phyloP scores from a whole-genome alignment of 768 basidiomycete species.

The Mycena crocata region DNA sequence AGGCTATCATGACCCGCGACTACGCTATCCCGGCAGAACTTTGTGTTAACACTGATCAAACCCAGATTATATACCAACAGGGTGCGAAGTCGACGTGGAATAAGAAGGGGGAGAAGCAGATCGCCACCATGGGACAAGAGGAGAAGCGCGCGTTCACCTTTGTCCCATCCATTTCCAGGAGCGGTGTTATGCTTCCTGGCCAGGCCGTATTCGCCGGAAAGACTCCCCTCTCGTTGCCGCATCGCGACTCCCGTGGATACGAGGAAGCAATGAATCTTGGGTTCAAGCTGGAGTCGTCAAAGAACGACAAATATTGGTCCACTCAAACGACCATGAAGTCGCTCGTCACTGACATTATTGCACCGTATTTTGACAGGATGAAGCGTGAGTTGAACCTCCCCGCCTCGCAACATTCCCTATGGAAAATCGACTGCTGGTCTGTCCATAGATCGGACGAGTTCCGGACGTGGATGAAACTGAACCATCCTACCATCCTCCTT shows the following conservation, averaged over 20 bases:
- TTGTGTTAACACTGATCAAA: slow-evolving; percentile 52
- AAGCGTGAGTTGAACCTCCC: slow-evolving; percentile 35
- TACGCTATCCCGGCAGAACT: slow-evolving; percentile 41
- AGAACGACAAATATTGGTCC: slow-evolving; percentile 44
- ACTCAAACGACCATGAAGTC: slow-evolving; percentile 39
- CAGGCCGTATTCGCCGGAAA: slow-evolving; percentile 51
- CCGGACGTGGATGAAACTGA: slow-evolving; percentile 44
- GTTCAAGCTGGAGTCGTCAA: slow-evolving; percentile 40
- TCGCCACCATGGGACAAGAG: slow-evolving; percentile 46
- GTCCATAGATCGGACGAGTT: slow-evolving; percentile 52
- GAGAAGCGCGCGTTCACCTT: slow-evolving; percentile 60
- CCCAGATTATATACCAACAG: slow-evolving; percentile 41
- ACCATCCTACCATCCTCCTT: slow-evolving; percentile 45
- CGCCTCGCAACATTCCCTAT: slow-evolving; percentile 37
- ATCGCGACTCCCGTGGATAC: slow-evolving; percentile 19
- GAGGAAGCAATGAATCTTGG: slow-evolving; percentile 36
- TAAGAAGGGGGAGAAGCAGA: slow-evolving; percentile 46
- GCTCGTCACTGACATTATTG: slow-evolving; percentile 45
- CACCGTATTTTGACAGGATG: slow-evolving; percentile 41
- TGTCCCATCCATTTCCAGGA: too few relatives aligned
- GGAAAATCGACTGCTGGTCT: slow-evolving; percentile 49
- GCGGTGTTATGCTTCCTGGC: slow-evolving; percentile 46
- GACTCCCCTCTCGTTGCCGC: slow-evolving; percentile 38
- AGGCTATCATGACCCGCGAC: slow-evolving; percentile 41
- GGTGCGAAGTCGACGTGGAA: slow-evolving; percentile 45